Percentiles rank a stretch among this genome's conserved stretches.
These are phyloP conservation scores for Termitomyces heimii DNA, from an alignment of 768 basidiomycete genomes.

Conservation along the genomic window DNA sequence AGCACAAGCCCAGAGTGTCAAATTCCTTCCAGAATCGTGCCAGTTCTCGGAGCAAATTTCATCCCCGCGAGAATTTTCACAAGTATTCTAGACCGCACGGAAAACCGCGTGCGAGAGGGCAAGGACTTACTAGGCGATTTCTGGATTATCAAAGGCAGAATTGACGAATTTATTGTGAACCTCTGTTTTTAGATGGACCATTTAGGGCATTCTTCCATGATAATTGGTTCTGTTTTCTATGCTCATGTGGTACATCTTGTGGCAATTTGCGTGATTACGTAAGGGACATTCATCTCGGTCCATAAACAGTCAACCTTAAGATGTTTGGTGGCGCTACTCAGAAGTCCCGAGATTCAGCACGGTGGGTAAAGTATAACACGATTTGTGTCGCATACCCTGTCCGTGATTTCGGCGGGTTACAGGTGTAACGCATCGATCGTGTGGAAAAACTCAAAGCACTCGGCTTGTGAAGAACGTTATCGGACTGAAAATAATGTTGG, in stretches of 20 bases:
- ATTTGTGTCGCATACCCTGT: background rate
- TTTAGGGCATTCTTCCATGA: background rate
- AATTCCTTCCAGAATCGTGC: background rate
- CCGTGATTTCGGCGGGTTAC: background rate
- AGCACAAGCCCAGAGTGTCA: background rate
- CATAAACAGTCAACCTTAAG: background rate
- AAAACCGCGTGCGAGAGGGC: background rate
- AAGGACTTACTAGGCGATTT: background rate
- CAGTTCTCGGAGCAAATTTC: background rate
- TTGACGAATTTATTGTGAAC: background rate
- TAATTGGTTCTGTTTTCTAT: background rate
- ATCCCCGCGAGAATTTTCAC: background rate
- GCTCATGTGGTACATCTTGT: background rate
- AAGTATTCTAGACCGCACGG: background rate
- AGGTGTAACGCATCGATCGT: background rate
- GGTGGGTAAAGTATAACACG: too few relatives aligned
- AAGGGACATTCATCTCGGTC: background rate
- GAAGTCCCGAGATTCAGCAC: background rate
- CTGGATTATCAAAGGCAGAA: background rate
- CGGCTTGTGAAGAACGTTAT: background rate
- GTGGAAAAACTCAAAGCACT: background rate
- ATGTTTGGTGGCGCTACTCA: background rate
- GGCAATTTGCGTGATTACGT: background rate
- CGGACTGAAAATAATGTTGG: background rate
- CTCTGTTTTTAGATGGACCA: background rate